Evolutionary conservation across 306 rosid species (phyloP), one percentile per base, ranked within the genome.

Genomic region (Sicyos baderoa): DNA sequence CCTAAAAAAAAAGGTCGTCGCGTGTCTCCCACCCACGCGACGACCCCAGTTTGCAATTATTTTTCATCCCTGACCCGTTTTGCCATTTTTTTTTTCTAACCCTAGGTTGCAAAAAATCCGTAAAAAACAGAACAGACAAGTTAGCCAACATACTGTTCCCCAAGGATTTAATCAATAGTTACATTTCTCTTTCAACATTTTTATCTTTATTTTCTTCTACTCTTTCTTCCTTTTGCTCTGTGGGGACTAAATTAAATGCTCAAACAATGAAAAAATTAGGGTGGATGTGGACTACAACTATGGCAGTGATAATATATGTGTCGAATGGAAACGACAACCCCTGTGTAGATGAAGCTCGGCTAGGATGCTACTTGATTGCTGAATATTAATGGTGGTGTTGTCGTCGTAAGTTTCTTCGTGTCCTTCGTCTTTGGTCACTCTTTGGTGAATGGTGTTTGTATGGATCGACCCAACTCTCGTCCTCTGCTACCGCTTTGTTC

Each of bases 381-480:
- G 12, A 25, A 61, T 62, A 55, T 72, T 29, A 29, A 13, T 51
- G 19, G 14, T 12, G 3, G 3, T 0, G 49, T 9, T 29, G 35
- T 29, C 35, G 2, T 29, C 35, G 49, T 29, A 29, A 4, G 49
- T 12, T 12, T 81, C 79, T 35, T 69, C 75, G 74, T 80, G 44
- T 79, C 53, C 63, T 14, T 67, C 72, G 80, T 67, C 86, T 70
- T 61, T 53, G 67, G 16, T 62, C 63, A 40, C 78, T 74, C 74
- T 72, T 84, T 18, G 82, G 84, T n/a, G 97, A 95, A 70, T 90
- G 90, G 15, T 4, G 73, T 78, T 74, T 82, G n/a, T 82, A 88
- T 12, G 99, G 99, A 75, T 94, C 99, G 14, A 68, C 80, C 99
- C 99, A 94, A 51, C 21, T 47, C 78, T 48, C 74, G 79, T 94